Percentiles rank a stretch among this genome's conserved stretches.
Conservation (phyloP, 1,284 basidiomycete species). For the Chalciporus sp. region DNA sequence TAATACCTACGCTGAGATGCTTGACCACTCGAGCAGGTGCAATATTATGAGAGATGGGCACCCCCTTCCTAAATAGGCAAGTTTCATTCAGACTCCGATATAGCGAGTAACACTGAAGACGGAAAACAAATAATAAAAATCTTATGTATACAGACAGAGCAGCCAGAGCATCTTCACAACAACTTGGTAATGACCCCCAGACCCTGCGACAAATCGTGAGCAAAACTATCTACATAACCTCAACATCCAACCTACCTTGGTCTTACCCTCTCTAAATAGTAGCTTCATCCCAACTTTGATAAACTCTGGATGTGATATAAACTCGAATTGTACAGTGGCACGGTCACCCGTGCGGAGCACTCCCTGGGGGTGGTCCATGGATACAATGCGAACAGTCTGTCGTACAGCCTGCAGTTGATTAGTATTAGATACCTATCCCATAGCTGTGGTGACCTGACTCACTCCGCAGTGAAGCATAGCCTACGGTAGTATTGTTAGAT, state of each 20-base stretch:
- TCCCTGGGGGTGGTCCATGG: slow-evolving; percentile 85
- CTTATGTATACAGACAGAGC: not conserved
- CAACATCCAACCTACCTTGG: slow-evolving; percentile 60
- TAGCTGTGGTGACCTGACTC: slow-evolving; percentile 28
- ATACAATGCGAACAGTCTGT: slow-evolving; percentile 90
- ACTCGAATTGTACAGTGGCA: slow-evolving; percentile 88
- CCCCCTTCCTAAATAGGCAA: no score
- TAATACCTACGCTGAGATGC: no score
- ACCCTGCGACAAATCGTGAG: slow-evolving; percentile 32
- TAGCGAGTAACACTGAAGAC: not conserved
- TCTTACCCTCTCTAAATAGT: slow-evolving; percentile 90
- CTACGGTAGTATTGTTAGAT: slow-evolving; percentile 38
- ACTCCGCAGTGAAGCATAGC: slow-evolving; percentile 87
- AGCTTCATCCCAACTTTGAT: slow-evolving; percentile 92
- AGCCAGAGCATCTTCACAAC: slow-evolving; percentile 25
- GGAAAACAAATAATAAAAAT: not conserved
- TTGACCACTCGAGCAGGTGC: no score
- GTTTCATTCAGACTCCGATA: no score
- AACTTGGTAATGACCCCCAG: slow-evolving; percentile 47
- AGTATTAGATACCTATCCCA: not conserved
- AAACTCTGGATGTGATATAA: slow-evolving; percentile 88
- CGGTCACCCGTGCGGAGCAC: slow-evolving; percentile 89
- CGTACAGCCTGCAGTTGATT: slow-evolving; percentile 62
- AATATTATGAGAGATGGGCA: no score
- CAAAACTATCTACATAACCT: not conserved